Conservation (phyloP, 306 rosid genomes). For the Canavalia ensiformis region DNA sequence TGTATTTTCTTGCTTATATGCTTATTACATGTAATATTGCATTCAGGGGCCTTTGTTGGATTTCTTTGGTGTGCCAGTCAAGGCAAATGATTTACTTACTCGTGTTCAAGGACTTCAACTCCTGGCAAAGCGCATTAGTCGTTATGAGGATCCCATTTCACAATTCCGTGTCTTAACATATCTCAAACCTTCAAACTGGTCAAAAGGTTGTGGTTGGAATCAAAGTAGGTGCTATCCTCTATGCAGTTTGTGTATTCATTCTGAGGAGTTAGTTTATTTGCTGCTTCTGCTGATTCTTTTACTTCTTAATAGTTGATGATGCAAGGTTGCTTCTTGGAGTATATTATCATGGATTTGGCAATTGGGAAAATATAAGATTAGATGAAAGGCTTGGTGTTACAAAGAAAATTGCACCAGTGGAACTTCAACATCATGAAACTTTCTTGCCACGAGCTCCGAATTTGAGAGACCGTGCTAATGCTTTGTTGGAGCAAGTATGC, state of each 20-base stretch:
- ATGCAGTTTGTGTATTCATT: constrained; percentile 35
- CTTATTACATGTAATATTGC: constrained; percentile 51
- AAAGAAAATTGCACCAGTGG: constrained; percentile 97
- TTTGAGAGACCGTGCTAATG: constrained; percentile 97
- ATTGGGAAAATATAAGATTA: constrained; percentile 94
- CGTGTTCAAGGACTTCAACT: constrained; percentile 97
- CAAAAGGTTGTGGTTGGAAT: constrained; percentile 99
- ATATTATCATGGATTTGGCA: constrained; percentile 94
- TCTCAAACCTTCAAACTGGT: constrained; percentile 98
- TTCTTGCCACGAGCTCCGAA: constrained; percentile 99
- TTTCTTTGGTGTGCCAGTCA: constrained; percentile 94
- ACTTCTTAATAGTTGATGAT: constrained; percentile 81
- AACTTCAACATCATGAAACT: constrained; percentile 99
- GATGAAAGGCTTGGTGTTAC: constrained; percentile 93
- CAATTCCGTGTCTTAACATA: constrained; percentile 86
- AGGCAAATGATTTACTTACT: constrained; percentile 84
- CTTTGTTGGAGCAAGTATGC: constrained; percentile 93
- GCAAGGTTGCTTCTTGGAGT: constrained; percentile 97
- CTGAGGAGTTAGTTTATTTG: not conserved
- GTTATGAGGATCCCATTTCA: constrained; percentile 91
- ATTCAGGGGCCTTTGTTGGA: constrained; percentile 95
- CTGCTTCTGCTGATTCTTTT: constrained; percentile 44
- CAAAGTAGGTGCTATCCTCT: constrained; percentile 75
- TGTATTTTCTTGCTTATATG: constrained; percentile 37
- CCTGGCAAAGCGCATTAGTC: constrained; percentile 89